A percentile compares a stretch with the other conserved stretches of the same genome.
Evolutionary conservation across 1,284 basidiomycete genomes (phyloP).

Genomic region (Rhodofomes roseus): DNA sequence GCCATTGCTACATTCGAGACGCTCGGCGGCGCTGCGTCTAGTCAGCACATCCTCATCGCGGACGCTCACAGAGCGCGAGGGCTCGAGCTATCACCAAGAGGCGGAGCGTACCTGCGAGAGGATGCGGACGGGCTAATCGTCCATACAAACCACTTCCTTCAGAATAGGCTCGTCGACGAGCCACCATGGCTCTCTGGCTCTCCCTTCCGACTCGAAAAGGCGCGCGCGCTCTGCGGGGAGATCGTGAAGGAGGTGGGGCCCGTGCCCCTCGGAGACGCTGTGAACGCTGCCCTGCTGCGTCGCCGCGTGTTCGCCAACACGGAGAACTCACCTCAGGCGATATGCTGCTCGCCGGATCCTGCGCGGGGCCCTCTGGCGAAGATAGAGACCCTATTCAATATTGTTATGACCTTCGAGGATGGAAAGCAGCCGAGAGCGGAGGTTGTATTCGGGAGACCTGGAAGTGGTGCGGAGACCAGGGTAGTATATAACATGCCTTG

Average conservation of each 20-base stretch:
- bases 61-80: conserved; percentile 25
- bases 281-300: conserved; percentile 23
- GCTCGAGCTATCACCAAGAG: conserved; percentile 30
- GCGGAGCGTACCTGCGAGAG: conserved; percentile 23
- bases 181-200: conserved; percentile 31
- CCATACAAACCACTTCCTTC: conserved; percentile 35
- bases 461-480: conserved; percentile 19
- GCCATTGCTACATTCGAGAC: conserved; percentile 26
- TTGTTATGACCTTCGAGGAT: conserved; percentile 30
- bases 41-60: conserved; percentile 34
- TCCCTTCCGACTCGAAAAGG: conserved; percentile 26
- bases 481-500: conserved; percentile 28
- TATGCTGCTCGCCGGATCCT: conserved; percentile 28
- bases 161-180: conserved; percentile 30
- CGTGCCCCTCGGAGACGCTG: conserved; percentile 13
- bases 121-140: conserved; percentile 27
- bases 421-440: conserved; percentile 26
- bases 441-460: conserved; percentile 30
- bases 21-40: conserved; percentile 31
- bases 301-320: conserved; percentile 29
- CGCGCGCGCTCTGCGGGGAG: conserved; percentile 22
- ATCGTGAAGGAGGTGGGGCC: conserved; percentile 14
- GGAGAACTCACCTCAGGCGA: conserved; percentile 28
- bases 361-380: conserved; percentile 13
- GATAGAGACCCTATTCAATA: conserved; percentile 33